These are phyloP conservation scores for Limnanthes douglasii DNA, from an alignment of 345 rosid genomes.

Conservation along the genomic window DNA sequence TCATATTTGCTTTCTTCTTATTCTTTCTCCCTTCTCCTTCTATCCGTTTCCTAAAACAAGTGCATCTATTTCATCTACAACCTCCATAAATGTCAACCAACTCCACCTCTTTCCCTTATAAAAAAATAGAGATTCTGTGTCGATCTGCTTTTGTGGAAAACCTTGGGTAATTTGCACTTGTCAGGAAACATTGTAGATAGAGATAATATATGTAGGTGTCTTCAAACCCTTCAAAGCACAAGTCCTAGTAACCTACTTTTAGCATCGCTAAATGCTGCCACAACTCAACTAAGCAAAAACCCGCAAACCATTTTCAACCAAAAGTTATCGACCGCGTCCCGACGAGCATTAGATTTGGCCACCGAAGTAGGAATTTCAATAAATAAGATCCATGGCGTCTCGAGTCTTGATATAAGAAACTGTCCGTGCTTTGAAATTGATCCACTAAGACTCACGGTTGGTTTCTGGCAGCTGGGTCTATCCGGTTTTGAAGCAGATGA, in stretches of 20 bases:
- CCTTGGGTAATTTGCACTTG: no score
- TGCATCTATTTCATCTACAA: no score
- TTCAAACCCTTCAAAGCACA: conserved; percentile 37
- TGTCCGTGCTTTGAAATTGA: conserved; percentile 18
- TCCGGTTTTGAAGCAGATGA: conserved; percentile 48
- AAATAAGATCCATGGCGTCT: conserved; percentile 18
- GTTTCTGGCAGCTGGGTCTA: conserved; percentile 26
- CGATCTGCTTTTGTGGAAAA: no score
- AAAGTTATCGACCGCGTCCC: no score
- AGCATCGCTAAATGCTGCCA: conserved; percentile 52
- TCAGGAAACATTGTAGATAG: conserved; percentile 27
- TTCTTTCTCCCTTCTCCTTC: no score
- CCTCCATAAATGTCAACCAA: no score
- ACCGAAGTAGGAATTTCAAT: conserved; percentile 13
- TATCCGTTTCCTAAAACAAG: no score
- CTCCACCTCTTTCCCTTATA: no score
- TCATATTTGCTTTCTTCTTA: no score
- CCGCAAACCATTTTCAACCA: conserved; percentile 20
- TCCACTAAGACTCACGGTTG: conserved; percentile 38
- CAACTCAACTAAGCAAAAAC: conserved; percentile 36
- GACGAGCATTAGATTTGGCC: conserved; percentile 23
- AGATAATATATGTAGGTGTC: conserved; percentile 31
- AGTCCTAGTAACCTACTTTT: conserved; percentile 48
- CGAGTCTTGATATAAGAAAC: conserved; percentile 15
- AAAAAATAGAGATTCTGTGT: no score